phyloP scores from a whole-genome alignment of 2,329 filamentous ascomycete genomes.

The Pezicula radicicola region DNA sequence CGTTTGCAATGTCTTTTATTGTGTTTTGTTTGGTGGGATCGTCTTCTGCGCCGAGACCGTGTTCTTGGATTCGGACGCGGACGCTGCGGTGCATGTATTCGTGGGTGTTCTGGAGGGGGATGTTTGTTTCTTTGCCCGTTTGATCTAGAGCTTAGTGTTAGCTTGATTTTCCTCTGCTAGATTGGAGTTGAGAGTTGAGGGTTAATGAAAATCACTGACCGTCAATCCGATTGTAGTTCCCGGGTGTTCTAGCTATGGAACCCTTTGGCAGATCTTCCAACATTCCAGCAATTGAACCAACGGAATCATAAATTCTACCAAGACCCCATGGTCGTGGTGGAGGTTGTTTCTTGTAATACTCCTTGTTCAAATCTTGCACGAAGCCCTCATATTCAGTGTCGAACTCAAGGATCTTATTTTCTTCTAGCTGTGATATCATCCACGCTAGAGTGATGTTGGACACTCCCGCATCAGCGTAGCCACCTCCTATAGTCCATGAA shows the following conservation, averaged over 20 bases:
- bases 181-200: too few species aligned
- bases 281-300: conserved; percentile 14
- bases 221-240: conserved; percentile 21
- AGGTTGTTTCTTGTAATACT: conserved; percentile 11
- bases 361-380: conserved; percentile 19
- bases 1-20: conserved; percentile 6
- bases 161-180: conserved; percentile 10
- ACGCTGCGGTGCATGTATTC: conserved; percentile 31
- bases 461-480: conserved; percentile 39
- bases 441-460: conserved; percentile 44
- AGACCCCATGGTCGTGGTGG: conserved; percentile 25
- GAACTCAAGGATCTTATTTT: conserved; percentile 30
- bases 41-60: conserved; percentile 28
- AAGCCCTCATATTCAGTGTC: conserved; percentile 26
- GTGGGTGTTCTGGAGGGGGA: conserved; percentile 28
- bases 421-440: conserved; percentile 41
- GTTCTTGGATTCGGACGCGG: conserved; percentile 19
- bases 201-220: too few species aligned
- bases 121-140: conserved; percentile 28
- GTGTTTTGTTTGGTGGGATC: conserved; percentile 11
- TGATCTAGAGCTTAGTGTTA: conserved; percentile 19
- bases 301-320: conserved; percentile 27
- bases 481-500: conserved; percentile 23
- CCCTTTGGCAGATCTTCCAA: conserved; percentile 9
- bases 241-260: conserved; percentile 25